Evolutionary conservation across 2,329 filamentous ascomycete genomes (phyloP), one percentile per base, ranked within the genome.

Genomic region (Aspergillus pseudotamarii): DNA sequence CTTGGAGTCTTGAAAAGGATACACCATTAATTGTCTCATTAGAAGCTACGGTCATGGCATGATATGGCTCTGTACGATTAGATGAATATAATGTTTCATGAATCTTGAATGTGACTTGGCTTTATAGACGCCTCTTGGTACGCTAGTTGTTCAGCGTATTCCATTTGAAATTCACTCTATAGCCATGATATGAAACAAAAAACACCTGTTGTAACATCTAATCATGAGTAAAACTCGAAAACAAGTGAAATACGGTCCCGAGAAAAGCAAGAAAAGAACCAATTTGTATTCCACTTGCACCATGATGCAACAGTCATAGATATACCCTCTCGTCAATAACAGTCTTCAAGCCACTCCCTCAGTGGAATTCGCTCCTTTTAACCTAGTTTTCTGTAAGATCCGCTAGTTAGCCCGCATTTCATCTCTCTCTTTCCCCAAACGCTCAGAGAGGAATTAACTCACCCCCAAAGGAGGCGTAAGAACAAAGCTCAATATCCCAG

Each of bases 401-500:
- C n/a, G 4, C 6, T 28, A 16, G 46, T 50, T 28, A 28, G 46
- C 46, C 26, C 46, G 6, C 3, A 50, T n/a, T n/a, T n/a, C n/a
- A n/a, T n/a, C n/a, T n/a, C n/a, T n/a, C n/a, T n/a, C n/a, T n/a
- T n/a, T 8, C 12, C 14, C 46, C 12, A 50, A 50, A 30, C 4
- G 12, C 14, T 11, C 6, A 16, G 5, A 30, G 19, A 30, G 1
- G 23, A 28, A 30, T 34, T 34, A 41, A 57, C 59, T 53, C 43
- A 62, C 60, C 55, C 59, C 19, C 36, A 54, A 62, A 14, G 16
- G 23, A 3, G 36, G 19, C 6, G 55, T 45, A 43, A 62, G 30
- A 2, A 62, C 41, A 10, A 62, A 62, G 32, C 48, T 59, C 46
- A 59, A 9, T 32, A 38, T 34, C 56, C 55, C 60, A 62, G 36